Evolutionary conservation across 306 rosid species (phyloP).

Genomic region (Cyclanthera cordifolia): DNA sequence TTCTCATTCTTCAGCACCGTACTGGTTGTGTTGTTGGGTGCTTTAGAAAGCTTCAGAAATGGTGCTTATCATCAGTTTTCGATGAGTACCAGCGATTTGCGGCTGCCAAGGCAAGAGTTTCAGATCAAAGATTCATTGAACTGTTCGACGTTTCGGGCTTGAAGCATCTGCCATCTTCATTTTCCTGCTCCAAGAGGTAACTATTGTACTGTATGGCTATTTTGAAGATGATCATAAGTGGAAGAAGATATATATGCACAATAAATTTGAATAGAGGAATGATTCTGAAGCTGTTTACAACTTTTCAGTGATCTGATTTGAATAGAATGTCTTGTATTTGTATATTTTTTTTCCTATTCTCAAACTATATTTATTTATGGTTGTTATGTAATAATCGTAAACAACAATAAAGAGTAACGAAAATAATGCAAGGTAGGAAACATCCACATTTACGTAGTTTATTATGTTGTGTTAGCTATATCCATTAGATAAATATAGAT

Average conservation of each 20-base stretch:
- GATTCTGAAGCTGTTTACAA: neutral
- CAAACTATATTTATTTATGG: constrained; percentile 1
- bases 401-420: no score
- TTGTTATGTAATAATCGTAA: no score
- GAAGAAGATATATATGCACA: neutral
- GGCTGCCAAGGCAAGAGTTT: constrained; percentile 90
- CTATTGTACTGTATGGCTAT: neutral
- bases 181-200: constrained; percentile 49
- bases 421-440: no score
- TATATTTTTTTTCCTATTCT: neutral
- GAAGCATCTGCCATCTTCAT: constrained; percentile 52
- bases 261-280: neutral
- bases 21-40: constrained; percentile 96
- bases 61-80: constrained; percentile 89
- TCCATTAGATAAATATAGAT: no score
- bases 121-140: constrained; percentile 90
- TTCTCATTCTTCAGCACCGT: constrained; percentile 57
- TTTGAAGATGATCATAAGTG: neutral
- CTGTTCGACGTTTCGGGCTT: constrained; percentile 68
- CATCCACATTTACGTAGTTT: no score
- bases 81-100: constrained; percentile 92
- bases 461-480: no score
- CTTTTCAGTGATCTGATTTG: no score
- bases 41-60: constrained; percentile 76
- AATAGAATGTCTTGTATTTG: neutral